A percentile compares a stretch with the other conserved stretches of the same genome.
Evolutionary conservation across 2,329 filamentous ascomycete genomes (phyloP).

Genomic region (Pseudogymnoascus sp.): DNA sequence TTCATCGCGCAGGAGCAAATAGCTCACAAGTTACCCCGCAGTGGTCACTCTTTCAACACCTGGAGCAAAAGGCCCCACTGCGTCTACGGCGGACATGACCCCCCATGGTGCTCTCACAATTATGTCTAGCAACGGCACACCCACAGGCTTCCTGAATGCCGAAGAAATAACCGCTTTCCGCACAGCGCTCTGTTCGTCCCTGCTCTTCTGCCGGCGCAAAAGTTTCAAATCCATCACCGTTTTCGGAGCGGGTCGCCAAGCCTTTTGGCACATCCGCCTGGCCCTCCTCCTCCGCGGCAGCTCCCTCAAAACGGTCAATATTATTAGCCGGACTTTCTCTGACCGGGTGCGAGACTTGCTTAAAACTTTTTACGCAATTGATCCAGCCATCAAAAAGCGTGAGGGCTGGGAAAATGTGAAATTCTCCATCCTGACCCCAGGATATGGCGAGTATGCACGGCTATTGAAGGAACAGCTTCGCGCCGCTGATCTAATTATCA

Average conservation of each 20-base stretch:
- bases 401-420: constrained; percentile 61
- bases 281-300: constrained; percentile 64
- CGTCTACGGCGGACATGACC: constrained; percentile 42
- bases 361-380: constrained; percentile 40
- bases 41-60: constrained; percentile 56
- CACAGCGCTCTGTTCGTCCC: constrained; percentile 65
- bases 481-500: constrained; percentile 75
- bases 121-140: constrained; percentile 53
- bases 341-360: constrained; percentile 48
- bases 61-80: constrained; percentile 18
- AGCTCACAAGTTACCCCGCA: constrained; percentile 23
- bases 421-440: constrained; percentile 61
- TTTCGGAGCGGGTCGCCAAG: constrained; percentile 84
- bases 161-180: constrained; percentile 72
- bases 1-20: neutral
- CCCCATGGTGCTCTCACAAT: constrained; percentile 58
- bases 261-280: constrained; percentile 89
- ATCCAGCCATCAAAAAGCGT: constrained; percentile 38
- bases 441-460: constrained; percentile 60
- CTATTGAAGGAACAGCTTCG: constrained; percentile 65
- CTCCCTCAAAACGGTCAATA: constrained; percentile 72
- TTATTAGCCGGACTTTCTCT: constrained; percentile 70
- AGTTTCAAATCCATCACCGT: constrained; percentile 70
- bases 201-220: constrained; percentile 57
- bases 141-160: constrained; percentile 64